Evolutionary conservation across 2,329 filamentous ascomycete species (phyloP).

Genomic region (Fusarium brevicatenulatum): DNA sequence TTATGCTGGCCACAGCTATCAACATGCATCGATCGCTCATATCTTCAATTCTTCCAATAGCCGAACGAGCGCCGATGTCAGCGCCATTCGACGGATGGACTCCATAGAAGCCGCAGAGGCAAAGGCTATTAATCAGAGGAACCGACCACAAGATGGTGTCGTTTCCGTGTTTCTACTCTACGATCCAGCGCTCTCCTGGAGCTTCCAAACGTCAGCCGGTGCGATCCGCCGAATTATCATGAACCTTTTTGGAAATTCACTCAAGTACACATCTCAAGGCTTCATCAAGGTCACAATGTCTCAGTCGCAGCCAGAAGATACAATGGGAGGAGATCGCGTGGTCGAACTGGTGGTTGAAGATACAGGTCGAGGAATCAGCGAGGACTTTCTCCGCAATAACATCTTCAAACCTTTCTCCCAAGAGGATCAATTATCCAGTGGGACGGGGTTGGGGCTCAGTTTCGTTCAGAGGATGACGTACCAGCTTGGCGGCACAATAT

Average conservation of each 20-base stretch:
- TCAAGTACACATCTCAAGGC: slow-evolving; percentile 65
- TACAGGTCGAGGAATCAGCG: slow-evolving; percentile 72
- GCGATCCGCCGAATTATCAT: slow-evolving; percentile 63
- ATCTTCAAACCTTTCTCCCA: slow-evolving; percentile 73
- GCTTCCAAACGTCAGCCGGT: slow-evolving; percentile 64
- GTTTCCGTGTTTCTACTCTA: background rate
- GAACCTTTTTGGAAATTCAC: slow-evolving; percentile 71
- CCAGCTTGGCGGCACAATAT: slow-evolving; percentile 66
- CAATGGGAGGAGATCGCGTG: background rate
- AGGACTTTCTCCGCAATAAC: slow-evolving; percentile 68
- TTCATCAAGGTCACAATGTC: slow-evolving; percentile 43
- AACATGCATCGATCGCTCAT: background rate
- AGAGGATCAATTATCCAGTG: slow-evolving; percentile 67
- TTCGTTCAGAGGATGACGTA: slow-evolving; percentile 69
- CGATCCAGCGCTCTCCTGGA: slow-evolving; percentile 50
- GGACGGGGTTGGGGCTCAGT: slow-evolving; percentile 71
- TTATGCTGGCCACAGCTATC: background rate
- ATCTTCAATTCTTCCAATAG: background rate
- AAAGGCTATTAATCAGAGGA: background rate
- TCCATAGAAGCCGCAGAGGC: background rate
- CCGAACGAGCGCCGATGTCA: background rate
- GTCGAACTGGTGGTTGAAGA: slow-evolving; percentile 63
- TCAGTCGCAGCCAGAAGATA: slow-evolving; percentile 16
- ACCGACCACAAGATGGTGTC: background rate
- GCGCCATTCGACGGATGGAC: background rate